Conservation (phyloP, 169 alveolate species). For the Theileria parva region DNA sequence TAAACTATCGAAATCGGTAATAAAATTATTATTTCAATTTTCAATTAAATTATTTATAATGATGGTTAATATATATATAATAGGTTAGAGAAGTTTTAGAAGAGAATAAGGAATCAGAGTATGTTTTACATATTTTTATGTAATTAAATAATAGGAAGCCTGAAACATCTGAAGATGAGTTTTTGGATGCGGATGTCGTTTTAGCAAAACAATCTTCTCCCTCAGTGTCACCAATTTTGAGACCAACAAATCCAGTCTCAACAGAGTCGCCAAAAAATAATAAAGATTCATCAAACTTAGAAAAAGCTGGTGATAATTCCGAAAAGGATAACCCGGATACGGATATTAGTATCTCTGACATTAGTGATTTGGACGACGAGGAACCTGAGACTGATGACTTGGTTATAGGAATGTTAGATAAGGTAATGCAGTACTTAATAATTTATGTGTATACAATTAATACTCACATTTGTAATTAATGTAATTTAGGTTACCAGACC, state of each 20-base stretch:
- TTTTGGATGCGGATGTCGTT: slow-evolving; percentile 68
- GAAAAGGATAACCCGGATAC: slow-evolving; percentile 28
- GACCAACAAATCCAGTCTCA: neutral
- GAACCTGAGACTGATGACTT: slow-evolving; percentile 66
- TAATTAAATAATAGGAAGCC: neutral
- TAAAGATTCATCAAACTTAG: neutral
- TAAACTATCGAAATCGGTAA: slow-evolving; percentile 2
- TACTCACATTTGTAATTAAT: too few relatives aligned
- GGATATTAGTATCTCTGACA: slow-evolving; percentile 48
- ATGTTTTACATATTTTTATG: neutral
- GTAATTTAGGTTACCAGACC: slow-evolving; percentile 54
- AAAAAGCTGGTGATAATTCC: neutral
- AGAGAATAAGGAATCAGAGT: slow-evolving; percentile 1
- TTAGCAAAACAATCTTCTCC: neutral
- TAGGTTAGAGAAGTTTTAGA: slow-evolving; percentile 16
- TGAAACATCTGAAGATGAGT: slow-evolving; percentile 38
- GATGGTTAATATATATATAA: neutral
- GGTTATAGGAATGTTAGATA: slow-evolving; percentile 64
- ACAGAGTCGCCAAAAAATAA: neutral
- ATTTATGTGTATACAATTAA: too few relatives aligned
- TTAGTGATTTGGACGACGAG: slow-evolving; percentile 64
- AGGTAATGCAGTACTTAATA: slow-evolving; percentile 16
- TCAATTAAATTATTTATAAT: too few relatives aligned
- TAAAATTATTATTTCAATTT: neutral
- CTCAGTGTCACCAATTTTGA: neutral